Evolutionary conservation across 768 basidiomycete species (phyloP), one percentile per base, ranked within the genome.

Genomic region (Boletus fagicola): DNA sequence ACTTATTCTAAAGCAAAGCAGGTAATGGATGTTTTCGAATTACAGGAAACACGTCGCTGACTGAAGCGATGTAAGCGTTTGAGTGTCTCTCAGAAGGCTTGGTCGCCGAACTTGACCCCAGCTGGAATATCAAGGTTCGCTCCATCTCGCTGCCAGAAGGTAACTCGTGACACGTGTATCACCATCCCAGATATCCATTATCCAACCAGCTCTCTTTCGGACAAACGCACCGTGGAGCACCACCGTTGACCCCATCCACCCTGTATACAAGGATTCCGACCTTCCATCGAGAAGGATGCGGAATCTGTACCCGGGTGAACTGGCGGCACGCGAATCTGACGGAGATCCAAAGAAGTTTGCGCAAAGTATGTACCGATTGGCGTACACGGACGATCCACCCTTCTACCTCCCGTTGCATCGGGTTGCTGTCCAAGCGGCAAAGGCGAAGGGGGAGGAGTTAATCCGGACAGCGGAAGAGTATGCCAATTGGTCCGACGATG

Each of bases 71-170:
- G n/a, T 47, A 57, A 76, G 76, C 76, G 13, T 51, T 76, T n/a
- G 76, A 77, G 53, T 76, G 74, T 20, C 59, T 77, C 31, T 74
- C 71, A 2, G 72, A 78, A 56, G 62, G 76, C 2, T 58, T 80
- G 28, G 65, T 63, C 5, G 61, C 66, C 42, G 80, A 81, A 56
- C 54, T 80, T 3, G 77, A 79, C 45, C 78, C 80, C 12, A 65
- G 31, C 22, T 81, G 79, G 79, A 77, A 80, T 50, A 78, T 80
- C 63, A 78, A 75, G 65, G 79, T 77, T 50, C n/a, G 70, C 42
- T 43, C 16, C 28, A 8, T 16, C 30, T n/a, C 16, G 15, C 18
- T 40, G 15, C 22, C 13, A 26, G 16, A 43, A 30, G 30, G 42
- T 13, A n/a, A n/a, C n/a, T n/a, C n/a, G n/a, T n/a, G n/a, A 20